Base-by-base conservation (phyloP, 371 early-diverging fungal species). In the Mucor sp. region DNA sequence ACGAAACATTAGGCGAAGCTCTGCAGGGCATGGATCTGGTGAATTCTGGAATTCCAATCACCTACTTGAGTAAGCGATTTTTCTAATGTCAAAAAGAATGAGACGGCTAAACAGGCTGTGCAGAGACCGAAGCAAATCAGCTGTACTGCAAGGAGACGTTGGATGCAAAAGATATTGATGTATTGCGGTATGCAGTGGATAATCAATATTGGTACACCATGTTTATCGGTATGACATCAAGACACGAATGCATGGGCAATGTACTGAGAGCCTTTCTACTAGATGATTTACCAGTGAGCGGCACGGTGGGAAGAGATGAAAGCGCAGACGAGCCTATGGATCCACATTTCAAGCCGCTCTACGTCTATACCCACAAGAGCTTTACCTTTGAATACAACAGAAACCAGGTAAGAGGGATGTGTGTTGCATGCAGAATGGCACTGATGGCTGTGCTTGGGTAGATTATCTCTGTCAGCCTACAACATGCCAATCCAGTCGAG, bases 1-100 rank as follows among this genome's bases (percentile, higher is more conserved):
- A 93, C 73, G 94, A 93, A 69, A 88, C 91, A 11, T 74, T 94
- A 27, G 94, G 93, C 33, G 95, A 94, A 74, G 94, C 93, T 0
- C 76, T 94, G 37, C 78, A 90, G 59, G 95, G 95, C 53, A 87
- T 92, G 82, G 90, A 91, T 58, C 83, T 92, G 12, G 85, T 85
- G 60, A 87, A 89, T 65, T 85, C 90, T 17, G 95, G 94, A 28
- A 85, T 93, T 43, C 86, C 89, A 8, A 87, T 93, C 41, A 69
- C 74, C 15, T 93, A 85, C 72, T 66, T 72, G 35, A 72, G 84
- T 83, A 76, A 70, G 79, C 66, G 12, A 23, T 14, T 53, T 5
- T 27, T 39, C 2, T 8, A 9, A 19, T 28, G 6, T 0, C 28
- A 19, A 14, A 17, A 37, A n/a, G 7, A 39, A 19, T 12, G 8